Percentiles rank a stretch among this genome's conserved stretches.
These are phyloP conservation scores for Mortierella sp. DNA, from an alignment of 371 early-diverging fungal genomes.

Conservation along the genomic window DNA sequence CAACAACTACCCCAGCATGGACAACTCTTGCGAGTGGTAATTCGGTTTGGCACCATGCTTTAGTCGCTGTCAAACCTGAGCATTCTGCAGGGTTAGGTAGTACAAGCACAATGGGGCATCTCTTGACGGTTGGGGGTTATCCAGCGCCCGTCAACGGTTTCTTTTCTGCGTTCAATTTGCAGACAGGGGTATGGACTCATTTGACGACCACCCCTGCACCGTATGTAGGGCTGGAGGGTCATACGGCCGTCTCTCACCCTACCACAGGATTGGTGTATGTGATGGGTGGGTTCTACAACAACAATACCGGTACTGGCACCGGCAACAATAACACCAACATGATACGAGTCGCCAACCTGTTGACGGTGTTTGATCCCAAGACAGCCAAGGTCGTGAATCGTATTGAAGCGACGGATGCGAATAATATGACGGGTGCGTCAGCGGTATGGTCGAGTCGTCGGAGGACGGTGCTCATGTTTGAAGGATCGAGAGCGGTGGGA, in stretches of 20 bases:
- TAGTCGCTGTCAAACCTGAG: conserved; percentile 13
- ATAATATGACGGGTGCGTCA: conserved; percentile 26
- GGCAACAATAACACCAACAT: neutral
- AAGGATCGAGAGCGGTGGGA: conserved; percentile 27
- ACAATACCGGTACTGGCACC: neutral
- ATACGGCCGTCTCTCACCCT: conserved; percentile 34
- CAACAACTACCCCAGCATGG: conserved; percentile 17
- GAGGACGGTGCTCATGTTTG: conserved; percentile 32
- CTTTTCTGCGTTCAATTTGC: conserved; percentile 20
- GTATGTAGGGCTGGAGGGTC: conserved; percentile 34
- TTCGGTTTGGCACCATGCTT: conserved; percentile 23
- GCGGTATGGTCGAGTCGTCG: conserved; percentile 27
- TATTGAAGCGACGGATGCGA: neutral
- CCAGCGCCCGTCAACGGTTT: neutral
- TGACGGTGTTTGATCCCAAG: conserved; percentile 39
- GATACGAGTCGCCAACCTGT: conserved; percentile 6
- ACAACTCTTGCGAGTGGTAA: conserved; percentile 14
- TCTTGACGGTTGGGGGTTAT: conserved; percentile 24
- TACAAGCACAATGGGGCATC: conserved; percentile 1
- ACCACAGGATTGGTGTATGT: conserved; percentile 36
- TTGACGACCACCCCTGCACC: conserved; percentile 3
- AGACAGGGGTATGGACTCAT: conserved; percentile 12
- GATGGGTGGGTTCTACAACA: conserved; percentile 27
- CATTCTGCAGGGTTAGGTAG: conserved; percentile 14
- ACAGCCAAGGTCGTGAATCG: conserved; percentile 18